A percentile compares a stretch with the other conserved stretches of the same genome.
These are phyloP conservation scores for Rhizodiscina lignyota DNA, from an alignment of 495 filamentous ascomycete genomes.

Conservation along the genomic window DNA sequence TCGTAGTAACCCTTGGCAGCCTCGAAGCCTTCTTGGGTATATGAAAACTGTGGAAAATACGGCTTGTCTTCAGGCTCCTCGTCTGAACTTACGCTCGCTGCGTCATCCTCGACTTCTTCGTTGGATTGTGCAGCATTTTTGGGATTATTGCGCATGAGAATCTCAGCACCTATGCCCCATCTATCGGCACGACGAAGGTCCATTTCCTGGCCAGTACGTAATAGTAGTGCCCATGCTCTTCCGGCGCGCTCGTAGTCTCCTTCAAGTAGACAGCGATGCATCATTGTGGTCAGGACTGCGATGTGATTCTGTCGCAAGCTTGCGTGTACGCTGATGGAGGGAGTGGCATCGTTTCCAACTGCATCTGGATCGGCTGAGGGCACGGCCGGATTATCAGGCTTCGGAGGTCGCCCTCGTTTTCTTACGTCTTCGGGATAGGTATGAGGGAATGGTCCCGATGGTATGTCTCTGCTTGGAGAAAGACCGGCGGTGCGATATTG, in stretches of 20 bases:
- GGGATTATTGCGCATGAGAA: slow-evolving; percentile 27
- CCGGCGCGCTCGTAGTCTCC: slow-evolving; percentile 45
- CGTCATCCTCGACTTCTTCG: neutral
- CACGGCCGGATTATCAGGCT: slow-evolving; percentile 14
- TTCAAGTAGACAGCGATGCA: slow-evolving; percentile 44
- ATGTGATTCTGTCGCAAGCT: slow-evolving; percentile 47
- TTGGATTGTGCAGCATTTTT: neutral
- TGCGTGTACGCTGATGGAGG: slow-evolving; percentile 7
- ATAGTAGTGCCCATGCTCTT: slow-evolving; percentile 45
- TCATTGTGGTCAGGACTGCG: slow-evolving; percentile 36
- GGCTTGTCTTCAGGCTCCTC: neutral
- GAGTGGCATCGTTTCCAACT: neutral
- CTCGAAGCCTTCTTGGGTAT: neutral
- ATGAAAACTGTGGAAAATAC: neutral
- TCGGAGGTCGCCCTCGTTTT: slow-evolving; percentile 7
- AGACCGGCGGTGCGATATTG: slow-evolving; percentile 12
- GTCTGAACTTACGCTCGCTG: neutral
- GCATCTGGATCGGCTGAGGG: slow-evolving; percentile 7
- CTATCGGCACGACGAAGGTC: slow-evolving; percentile 37
- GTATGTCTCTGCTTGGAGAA: slow-evolving; percentile 7
- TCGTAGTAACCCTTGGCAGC: too few relatives aligned
- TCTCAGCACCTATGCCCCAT: slow-evolving; percentile 58
- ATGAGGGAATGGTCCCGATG: slow-evolving; percentile 21
- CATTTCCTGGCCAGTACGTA: slow-evolving; percentile 34
- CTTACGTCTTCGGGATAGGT: slow-evolving; percentile 4